Base-by-base conservation (phyloP, 768 basidiomycete genomes). In the Leccinum longicurvipes region DNA sequence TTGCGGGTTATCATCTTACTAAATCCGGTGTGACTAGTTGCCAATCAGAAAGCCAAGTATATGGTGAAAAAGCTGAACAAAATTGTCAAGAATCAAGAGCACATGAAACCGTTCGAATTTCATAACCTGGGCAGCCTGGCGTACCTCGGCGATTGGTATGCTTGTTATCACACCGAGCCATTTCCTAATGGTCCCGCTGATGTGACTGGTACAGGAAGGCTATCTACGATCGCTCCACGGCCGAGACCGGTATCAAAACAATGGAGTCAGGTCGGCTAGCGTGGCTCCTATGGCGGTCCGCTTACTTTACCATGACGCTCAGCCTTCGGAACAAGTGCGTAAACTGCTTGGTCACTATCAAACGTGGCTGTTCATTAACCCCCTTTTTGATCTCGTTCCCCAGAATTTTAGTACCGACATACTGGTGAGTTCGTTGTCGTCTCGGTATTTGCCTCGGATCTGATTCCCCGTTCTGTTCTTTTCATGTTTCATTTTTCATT, bases 231-330 rank as follows among this genome's bases (percentile, higher is more conserved):
- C 76, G 84, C 53, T 79, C 85, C 44, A 73, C 75, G 15, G 73
- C 77, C 42, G 74, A 77, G 47, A 74, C 68, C 45, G 76, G 80
- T 23, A 68, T 82, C 63, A 73, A 83, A 72, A 72, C 77, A 53
- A 84, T 82, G 67, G 81, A 89, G 71, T 77, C 82, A 36, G 83
- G 88, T 25, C 78, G 86, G 34, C 58, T 87, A 36, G 89, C 89
- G 11, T 91, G 88, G 88, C 74, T 91, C 29, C 74, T 91, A 47
- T 91, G 89, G 89, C 77, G 89, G 51, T 86, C 85, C 17, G 88
- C 89, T 2, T 91, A 92, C 72, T 88, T 89, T 68, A 87, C 86
- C 6, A 82, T 82, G 81, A 87, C 87, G 4, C 68, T 91, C 51
- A 89, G 86, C 64, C 56, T 80, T 59, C 76, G 87, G 68, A 90